These are phyloP conservation scores for Orbilia javanica DNA, from an alignment of 2,329 filamentous ascomycete species.

Conservation along the genomic window DNA sequence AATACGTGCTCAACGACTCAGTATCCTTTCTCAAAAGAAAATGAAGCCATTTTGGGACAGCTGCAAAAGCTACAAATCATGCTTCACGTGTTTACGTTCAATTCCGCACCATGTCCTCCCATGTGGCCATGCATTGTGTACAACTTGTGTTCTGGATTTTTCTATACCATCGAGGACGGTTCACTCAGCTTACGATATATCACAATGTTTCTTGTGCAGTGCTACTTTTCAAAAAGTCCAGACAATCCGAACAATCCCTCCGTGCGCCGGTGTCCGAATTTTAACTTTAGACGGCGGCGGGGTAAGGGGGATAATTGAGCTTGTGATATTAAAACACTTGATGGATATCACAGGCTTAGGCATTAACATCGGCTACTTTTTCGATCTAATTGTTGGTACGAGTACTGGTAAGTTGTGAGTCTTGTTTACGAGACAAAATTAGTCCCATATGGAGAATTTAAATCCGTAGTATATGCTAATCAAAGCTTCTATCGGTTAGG, in stretches of 20 bases:
- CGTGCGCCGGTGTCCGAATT: slow-evolving; percentile 12
- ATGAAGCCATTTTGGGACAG: not conserved
- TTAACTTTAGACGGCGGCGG: slow-evolving; percentile 31
- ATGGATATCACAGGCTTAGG: not conserved
- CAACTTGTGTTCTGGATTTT: not conserved
- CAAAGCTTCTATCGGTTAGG: not conserved
- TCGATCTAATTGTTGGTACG: slow-evolving; percentile 23
- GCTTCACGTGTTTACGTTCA: not conserved
- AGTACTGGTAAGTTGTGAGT: slow-evolving; percentile 12
- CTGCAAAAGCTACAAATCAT: not conserved
- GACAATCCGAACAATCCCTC: slow-evolving; percentile 2
- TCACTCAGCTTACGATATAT: not conserved
- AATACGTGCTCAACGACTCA: not conserved
- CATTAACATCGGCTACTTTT: slow-evolving; percentile 3
- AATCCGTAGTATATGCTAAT: not conserved
- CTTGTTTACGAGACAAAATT: too few relatives aligned
- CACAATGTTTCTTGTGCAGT: not conserved
- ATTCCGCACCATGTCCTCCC: not conserved
- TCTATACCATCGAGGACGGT: not conserved
- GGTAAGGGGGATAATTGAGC: slow-evolving; percentile 14
- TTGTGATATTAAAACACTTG: slow-evolving; percentile 8
- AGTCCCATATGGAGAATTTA: too few relatives aligned
- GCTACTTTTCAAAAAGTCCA: not conserved
- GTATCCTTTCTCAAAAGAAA: not conserved
- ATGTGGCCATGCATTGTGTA: not conserved